Percentiles rank a stretch among this genome's conserved stretches.
Evolutionary conservation across 805 yeast genomes (phyloP).

Genomic region (Saccharomycopsis sp.): DNA sequence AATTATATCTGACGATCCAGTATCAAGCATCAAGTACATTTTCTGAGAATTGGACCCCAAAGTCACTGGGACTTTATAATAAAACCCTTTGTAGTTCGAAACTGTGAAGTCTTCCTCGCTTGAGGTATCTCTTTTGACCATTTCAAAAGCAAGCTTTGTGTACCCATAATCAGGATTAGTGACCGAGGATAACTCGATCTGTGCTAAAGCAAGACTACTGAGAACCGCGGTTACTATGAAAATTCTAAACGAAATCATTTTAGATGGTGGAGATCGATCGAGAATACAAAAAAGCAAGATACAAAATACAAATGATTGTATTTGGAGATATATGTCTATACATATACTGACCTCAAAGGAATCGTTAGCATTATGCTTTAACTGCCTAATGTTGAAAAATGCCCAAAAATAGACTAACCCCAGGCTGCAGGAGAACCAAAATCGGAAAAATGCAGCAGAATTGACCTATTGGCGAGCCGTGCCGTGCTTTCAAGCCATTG

Average conservation of each 20-base stretch:
- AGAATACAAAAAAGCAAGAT: too few species aligned
- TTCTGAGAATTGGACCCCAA: constrained; percentile 54
- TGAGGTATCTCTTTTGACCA: neutral
- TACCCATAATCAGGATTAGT: neutral
- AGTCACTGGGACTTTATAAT: constrained; percentile 29
- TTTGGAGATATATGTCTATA: neutral
- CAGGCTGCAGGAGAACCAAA: neutral
- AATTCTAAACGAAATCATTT: neutral
- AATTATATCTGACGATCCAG: constrained; percentile 74
- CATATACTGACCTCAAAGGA: neutral
- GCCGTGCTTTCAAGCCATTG: neutral
- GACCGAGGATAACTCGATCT: neutral
- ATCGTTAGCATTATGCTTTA: neutral
- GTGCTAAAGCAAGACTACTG: neutral
- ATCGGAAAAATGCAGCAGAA: neutral
- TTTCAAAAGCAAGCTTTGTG: neutral
- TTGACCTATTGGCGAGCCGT: neutral
- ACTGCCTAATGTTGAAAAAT: neutral
- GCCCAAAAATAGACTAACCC: neutral
- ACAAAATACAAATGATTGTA: neutral
- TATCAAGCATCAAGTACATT: constrained; percentile 53
- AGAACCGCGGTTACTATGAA: neutral
- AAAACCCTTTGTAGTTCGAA: constrained; percentile 4
- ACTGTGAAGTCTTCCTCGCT: neutral
- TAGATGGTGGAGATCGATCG: neutral